A percentile compares a stretch with the other conserved stretches of the same genome.
Conservation (phyloP, 345 rosid genomes). For the Arabidopsis arenosa region DNA sequence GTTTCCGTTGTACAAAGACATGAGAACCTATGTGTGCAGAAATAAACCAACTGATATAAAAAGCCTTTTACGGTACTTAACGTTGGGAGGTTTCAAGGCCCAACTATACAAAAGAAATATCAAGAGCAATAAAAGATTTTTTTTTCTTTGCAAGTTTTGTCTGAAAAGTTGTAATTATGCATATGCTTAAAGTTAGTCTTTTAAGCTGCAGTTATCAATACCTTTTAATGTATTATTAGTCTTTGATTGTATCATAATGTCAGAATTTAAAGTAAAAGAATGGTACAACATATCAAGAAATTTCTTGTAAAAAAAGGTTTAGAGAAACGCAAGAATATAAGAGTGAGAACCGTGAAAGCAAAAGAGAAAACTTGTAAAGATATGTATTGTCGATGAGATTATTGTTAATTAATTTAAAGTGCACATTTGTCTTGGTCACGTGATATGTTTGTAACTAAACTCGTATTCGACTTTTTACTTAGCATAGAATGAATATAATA, state of each 20-base stretch:
- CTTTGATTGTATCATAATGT: conserved; percentile 35
- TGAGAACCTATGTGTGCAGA: neutral
- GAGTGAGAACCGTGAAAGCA: conserved; percentile 43
- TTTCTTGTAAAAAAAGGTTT: conserved; percentile 10
- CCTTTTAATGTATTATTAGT: conserved; percentile 13
- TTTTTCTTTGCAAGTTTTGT: conserved; percentile 2
- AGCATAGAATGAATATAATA: conserved; percentile 16
- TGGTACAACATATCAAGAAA: neutral
- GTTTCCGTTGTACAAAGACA: neutral
- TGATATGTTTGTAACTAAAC: conserved; percentile 9
- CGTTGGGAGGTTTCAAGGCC: neutral
- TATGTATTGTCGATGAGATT: conserved; percentile 22
- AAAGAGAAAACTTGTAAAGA: conserved; percentile 37
- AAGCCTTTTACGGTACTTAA: neutral
- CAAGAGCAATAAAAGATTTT: neutral
- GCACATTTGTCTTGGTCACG: conserved; percentile 42
- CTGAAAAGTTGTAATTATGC: conserved; percentile 40
- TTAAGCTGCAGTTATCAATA: conserved; percentile 33
- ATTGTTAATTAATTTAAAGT: conserved; percentile 36
- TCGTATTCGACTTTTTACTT: conserved; percentile 6
- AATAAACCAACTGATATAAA: neutral
- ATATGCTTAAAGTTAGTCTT: conserved; percentile 41
- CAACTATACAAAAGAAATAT: neutral
- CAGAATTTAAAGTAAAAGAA: neutral
- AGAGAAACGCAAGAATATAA: conserved; percentile 38